Conservation (phyloP, 1,284 basidiomycete species). For the Leccinum subrobustum region DNA sequence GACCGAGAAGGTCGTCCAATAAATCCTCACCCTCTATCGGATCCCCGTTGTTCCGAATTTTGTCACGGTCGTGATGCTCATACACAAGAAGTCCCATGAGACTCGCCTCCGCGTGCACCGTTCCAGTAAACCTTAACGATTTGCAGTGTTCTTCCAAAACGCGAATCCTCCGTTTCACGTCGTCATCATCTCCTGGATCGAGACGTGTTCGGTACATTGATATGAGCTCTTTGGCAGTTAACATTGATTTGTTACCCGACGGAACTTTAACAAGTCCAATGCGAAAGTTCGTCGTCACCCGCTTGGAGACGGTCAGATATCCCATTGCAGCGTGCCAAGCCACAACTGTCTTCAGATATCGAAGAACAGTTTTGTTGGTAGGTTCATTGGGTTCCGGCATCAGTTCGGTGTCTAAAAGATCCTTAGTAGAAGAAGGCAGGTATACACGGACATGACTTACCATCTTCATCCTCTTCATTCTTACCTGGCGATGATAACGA, state of each 20-base stretch:
- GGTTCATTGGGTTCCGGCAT: background rate
- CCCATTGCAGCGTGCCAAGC: background rate
- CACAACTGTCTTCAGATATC: background rate
- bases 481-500: background rate
- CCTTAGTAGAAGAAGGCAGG: no score
- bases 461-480: background rate
- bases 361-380: background rate
- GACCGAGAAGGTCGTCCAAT: background rate
- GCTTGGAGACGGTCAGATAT: background rate
- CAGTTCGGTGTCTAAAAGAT: background rate
- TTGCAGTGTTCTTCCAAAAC: background rate
- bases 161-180: background rate
- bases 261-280: background rate
- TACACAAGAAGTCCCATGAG: background rate
- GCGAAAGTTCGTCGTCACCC: background rate
- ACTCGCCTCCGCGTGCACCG: background rate
- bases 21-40: background rate
- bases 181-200: background rate
- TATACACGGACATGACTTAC: no score
- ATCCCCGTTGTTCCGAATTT: background rate
- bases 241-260: background rate
- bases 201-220: background rate
- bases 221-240: background rate
- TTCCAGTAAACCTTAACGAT: background rate
- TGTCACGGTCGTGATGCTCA: background rate